Evolutionary conservation across 805 yeast species (phyloP).

Genomic region (Candida maris): DNA sequence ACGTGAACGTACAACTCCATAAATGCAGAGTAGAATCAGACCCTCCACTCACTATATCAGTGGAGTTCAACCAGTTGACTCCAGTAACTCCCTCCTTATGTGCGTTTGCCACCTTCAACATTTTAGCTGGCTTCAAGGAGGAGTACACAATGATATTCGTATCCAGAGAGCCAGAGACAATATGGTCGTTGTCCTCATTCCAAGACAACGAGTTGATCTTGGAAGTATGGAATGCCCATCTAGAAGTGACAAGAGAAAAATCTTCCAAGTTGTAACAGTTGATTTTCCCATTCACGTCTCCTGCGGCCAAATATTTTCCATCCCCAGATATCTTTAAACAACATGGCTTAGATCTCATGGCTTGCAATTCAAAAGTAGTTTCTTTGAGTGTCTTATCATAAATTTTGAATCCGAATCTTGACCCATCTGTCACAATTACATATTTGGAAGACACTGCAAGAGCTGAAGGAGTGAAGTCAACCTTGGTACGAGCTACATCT

Average conservation of each 20-base stretch:
- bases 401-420: conserved; percentile 37
- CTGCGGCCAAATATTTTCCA: conserved; percentile 69
- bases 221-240: conserved; percentile 96
- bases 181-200: conserved; percentile 68
- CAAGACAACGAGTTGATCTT: conserved; percentile 74
- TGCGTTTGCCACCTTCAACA: conserved; percentile 67
- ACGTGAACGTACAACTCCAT: conserved; percentile 49
- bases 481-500: conserved; percentile 23
- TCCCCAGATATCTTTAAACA: conserved; percentile 67
- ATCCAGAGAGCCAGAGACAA: conserved; percentile 81
- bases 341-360: conserved; percentile 60
- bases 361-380: conserved; percentile 25
- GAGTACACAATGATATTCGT: conserved; percentile 78
- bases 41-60: conserved; percentile 64
- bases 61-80: conserved; percentile 60
- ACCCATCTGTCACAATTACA: conserved; percentile 49
- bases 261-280: conserved; percentile 59
- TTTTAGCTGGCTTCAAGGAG: conserved; percentile 73
- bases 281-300: conserved; percentile 85
- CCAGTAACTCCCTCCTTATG: conserved; percentile 85
- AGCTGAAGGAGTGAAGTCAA: conserved; percentile 42
- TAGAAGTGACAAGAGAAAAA: conserved; percentile 61
- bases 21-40: conserved; percentile 74
- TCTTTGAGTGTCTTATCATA: conserved; percentile 28
- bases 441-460: conserved; percentile 41